Evolutionary conservation across 2,329 filamentous ascomycete genomes (phyloP), one percentile per base, ranked within the genome.

Genomic region (Aplosporella prunicola): DNA sequence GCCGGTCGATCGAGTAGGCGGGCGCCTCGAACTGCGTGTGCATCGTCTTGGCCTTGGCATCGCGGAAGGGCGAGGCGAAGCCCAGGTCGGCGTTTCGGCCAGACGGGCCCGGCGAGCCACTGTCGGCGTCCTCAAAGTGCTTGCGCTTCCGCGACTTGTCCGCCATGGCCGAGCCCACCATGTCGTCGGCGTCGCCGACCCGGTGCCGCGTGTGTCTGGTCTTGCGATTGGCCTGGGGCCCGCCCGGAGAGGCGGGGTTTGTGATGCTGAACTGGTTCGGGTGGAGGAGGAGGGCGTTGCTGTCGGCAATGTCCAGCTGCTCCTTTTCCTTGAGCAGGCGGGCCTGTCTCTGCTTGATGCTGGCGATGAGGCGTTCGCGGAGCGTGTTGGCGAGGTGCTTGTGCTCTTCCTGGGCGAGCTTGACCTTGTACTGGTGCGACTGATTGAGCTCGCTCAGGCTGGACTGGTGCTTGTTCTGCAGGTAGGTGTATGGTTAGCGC

Each of bases 231-330:
- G 66, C 69, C 47, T 73, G 69, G 15, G 71, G 62, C 2, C 75
- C 74, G 31, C 75, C 74, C 15, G 76, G 76, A 41, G 72, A 78
- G 27, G 68, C 67, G n/a, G 74, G 74, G 43, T 78, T 73, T 46
- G 72, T 74, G 44, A 80, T 74, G 53, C 71, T 76, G 59, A 78
- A 80, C 47, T 80, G 76, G 44, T 72, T 78, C 10, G 76, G 76
- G 44, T 80, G 74, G 5, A 80, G 66, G 9, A 80, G 69, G 35
- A 78, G 66, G 5, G 76, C 73, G 50, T 77, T 80, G 55, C 71
- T 78, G 55, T 80, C 76, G 3, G 74, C 74, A 42, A 80, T 72
- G 46, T 80, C 77, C 16, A 80, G 61, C 51, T 78, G 75, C 47
- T 80, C 76, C 52, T 80, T 80, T 50, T 80, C 76, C 42, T 72